These are phyloP conservation scores for Trichoderma semiorbis DNA, from an alignment of 2,329 filamentous ascomycete species.

Conservation along the genomic window DNA sequence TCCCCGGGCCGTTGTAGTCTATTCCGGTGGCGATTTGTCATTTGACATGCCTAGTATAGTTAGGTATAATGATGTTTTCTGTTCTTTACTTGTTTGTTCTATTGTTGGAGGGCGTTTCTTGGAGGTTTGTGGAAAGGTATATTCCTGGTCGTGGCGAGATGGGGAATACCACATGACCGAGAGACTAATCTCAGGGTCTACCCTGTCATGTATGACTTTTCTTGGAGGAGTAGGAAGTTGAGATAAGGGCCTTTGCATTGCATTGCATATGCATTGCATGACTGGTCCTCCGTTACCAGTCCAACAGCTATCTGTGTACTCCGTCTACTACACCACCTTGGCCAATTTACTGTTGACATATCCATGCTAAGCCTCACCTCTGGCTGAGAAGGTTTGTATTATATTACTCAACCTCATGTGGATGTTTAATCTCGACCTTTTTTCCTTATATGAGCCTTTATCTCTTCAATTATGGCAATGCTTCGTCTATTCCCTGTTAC, in stretches of 20 bases:
- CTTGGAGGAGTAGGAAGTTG: background rate
- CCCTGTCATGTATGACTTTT: background rate
- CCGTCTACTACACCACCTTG: background rate
- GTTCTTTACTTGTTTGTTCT: background rate
- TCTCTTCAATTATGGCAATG: background rate
- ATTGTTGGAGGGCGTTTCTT: background rate
- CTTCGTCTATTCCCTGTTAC: background rate
- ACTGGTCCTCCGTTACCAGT: background rate
- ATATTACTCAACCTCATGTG: background rate
- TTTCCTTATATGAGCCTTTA: background rate
- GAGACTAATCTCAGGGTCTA: background rate
- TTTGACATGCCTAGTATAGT: background rate
- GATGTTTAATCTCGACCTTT: background rate
- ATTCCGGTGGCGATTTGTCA: background rate
- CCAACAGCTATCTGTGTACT: background rate
- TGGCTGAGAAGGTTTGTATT: background rate
- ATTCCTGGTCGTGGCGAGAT: background rate
- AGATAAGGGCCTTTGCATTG: background rate
- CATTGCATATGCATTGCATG: background rate
- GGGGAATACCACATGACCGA: background rate
- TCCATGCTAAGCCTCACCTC: background rate
- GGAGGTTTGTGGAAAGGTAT: background rate
- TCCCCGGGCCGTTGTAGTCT: background rate
- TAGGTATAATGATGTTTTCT: background rate
- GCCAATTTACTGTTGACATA: background rate